phyloP scores from a whole-genome alignment of 495 filamentous ascomycete species.

The Cercophora samala region DNA sequence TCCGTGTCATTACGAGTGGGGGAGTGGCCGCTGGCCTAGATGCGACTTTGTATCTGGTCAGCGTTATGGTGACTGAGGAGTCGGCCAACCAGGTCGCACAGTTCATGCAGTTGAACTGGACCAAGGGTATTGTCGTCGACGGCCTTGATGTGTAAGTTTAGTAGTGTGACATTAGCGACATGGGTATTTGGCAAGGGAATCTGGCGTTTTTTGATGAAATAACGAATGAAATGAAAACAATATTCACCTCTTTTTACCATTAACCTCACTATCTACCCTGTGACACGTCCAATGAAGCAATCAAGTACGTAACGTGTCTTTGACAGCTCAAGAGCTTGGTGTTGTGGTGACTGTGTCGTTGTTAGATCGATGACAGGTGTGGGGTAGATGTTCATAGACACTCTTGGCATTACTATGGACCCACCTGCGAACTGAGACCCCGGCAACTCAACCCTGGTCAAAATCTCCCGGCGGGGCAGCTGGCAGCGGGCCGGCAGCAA shows the following conservation, averaged over 20 bases:
- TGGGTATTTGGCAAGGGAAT: slow-evolving; percentile 2
- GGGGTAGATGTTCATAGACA: not conserved
- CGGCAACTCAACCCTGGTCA: not conserved
- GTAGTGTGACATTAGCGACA: slow-evolving; percentile 16
- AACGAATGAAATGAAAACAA: not conserved
- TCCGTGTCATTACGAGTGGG: slow-evolving; percentile 72
- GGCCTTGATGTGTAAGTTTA: slow-evolving; percentile 63
- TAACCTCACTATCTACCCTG: not conserved
- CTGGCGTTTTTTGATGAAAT: slow-evolving; percentile 6
- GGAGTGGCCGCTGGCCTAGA: slow-evolving; percentile 75
- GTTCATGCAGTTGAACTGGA: slow-evolving; percentile 68
- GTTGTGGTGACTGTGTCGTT: not conserved
- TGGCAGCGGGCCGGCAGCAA: slow-evolving; percentile 14
- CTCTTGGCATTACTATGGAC: slow-evolving; percentile 5
- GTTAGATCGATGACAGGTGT: not conserved
- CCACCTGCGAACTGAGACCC: not conserved
- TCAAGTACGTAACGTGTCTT: not conserved
- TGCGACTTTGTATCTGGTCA: slow-evolving; percentile 73
- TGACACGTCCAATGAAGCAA: not conserved
- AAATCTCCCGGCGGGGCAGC: not conserved
- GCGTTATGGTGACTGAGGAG: slow-evolving; percentile 65
- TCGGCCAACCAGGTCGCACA: slow-evolving; percentile 64
- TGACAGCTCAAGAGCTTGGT: not conserved
- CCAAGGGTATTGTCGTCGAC: slow-evolving; percentile 65
- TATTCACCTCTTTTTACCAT: not conserved